Evolutionary conservation across 176 grass and related monocot species (phyloP), one percentile per base, ranked within the genome.

Genomic region (Oryza meyeriana): DNA sequence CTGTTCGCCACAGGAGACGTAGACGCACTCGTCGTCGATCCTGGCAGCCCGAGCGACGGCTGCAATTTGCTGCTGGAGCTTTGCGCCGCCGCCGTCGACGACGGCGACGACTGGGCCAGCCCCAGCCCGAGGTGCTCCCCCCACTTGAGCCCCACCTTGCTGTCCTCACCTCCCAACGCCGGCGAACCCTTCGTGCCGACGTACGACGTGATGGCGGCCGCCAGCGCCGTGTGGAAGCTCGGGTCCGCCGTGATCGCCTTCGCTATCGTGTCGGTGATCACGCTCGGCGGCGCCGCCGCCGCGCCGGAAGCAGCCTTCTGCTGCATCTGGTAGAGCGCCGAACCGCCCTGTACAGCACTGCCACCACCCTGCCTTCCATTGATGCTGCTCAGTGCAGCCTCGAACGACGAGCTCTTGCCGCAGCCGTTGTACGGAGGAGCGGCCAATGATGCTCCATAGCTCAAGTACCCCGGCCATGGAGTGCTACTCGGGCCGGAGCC

Each of bases 181-280:
- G 63, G 24, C 12, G 73, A 2, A 14, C 77, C 68, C 31, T 92
- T 77, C 24, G 64, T 81, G 66, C 92, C 92, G 66, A 98, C 92
- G 50, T 94, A 93, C 41, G 92, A 93, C 32, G 86, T 89, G 82
- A 94, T 93, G 13, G 88, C 92, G 12, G 90, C 90, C 17, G 84
- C 86, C 62, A 98, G 80, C 45, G 79, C 92, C 47, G 86, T 91
- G 67, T 93, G 95, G 81, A 98, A 98, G 52, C 72, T 59, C 10
- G 95, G 90, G 57, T 95, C 93, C 61, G 90, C 78, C 30, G 93
- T 85, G 83, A 95, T 93, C 16, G 83, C 90, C 76, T 93, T 93
- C 2, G 96, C 88, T 41, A 98, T 88, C 12, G 90, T 86, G 77
- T 98, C 90, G 6, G 82, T 95, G 66, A 90, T 69, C 45, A 78